These are phyloP conservation scores for Acanthamoeba lenticulata DNA, from an alignment of 208 protist genomes.

Conservation along the genomic window DNA sequence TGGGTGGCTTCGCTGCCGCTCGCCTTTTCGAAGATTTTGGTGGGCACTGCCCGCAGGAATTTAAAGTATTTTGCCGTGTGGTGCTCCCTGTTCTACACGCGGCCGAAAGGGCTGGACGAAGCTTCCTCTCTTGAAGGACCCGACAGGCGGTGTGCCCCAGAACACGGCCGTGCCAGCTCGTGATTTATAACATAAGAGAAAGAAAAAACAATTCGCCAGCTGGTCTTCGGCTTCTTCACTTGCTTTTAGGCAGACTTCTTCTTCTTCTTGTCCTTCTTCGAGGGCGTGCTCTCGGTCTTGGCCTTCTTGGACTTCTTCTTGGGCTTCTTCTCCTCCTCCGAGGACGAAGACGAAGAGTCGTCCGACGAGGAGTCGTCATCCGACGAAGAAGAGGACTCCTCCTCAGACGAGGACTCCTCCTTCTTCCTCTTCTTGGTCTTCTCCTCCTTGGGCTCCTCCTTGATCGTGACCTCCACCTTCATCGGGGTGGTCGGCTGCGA, in stretches of 20 bases:
- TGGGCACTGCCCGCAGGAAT: too few relatives aligned
- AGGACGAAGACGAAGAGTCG: background rate
- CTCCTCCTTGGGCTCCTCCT: background rate
- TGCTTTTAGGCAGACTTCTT: background rate
- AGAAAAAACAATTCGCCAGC: background rate
- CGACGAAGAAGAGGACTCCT: background rate
- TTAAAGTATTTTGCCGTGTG: too few relatives aligned
- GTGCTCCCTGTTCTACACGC: too few relatives aligned
- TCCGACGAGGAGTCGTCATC: background rate
- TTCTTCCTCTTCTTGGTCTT: background rate
- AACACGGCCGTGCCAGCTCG: too few relatives aligned
- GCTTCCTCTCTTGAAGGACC: too few relatives aligned
- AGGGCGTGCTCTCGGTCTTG: background rate
- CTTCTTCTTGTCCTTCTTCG: background rate
- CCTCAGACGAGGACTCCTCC: background rate
- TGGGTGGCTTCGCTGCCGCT: background rate
- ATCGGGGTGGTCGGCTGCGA: background rate
- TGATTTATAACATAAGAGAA: too few relatives aligned
- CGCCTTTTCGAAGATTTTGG: too few relatives aligned
- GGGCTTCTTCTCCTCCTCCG: conserved; percentile 5
- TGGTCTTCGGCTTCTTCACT: background rate
- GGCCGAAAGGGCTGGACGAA: too few relatives aligned
- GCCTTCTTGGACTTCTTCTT: conserved; percentile 45
- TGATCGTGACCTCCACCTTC: background rate
- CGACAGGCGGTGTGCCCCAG: too few relatives aligned